Conservation (phyloP, 257 asterid species). For the Oldenlandia corymbosa region DNA sequence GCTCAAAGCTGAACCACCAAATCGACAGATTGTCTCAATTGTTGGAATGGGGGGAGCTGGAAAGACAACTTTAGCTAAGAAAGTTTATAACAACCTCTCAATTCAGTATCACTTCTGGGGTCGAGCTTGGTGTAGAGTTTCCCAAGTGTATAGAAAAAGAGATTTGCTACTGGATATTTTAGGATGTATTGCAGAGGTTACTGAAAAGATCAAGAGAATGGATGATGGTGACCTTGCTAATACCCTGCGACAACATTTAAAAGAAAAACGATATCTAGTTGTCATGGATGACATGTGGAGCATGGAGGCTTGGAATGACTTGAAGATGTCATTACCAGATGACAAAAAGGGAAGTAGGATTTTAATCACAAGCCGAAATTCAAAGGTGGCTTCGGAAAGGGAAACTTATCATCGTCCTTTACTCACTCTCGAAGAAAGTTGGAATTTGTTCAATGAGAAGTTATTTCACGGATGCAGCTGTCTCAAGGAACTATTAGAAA, state of each 20-base stretch:
- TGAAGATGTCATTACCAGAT: too few relatives aligned
- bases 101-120: not conserved
- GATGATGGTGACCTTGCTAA: not conserved
- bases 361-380: conserved; percentile 8
- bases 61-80: conserved; percentile 15
- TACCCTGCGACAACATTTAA: not conserved
- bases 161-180: conserved; percentile 10
- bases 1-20: not conserved
- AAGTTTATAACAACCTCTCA: not conserved
- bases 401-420: too few relatives aligned
- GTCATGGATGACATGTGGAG: not conserved
- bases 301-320: too few relatives aligned
- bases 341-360: not conserved
- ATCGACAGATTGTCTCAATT: conserved; percentile 10
- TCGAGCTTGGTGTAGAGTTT: conserved; percentile 16
- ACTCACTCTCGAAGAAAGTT: too few relatives aligned
- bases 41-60: conserved; percentile 21
- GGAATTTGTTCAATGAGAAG: too few relatives aligned
- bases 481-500: too few relatives aligned
- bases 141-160: conserved; percentile 9
- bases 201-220: not conserved
- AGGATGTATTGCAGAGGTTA: not conserved
- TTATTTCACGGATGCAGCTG: too few relatives aligned
- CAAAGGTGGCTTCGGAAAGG: too few relatives aligned
- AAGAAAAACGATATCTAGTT: not conserved